phyloP scores from a whole-genome alignment of 495 filamentous ascomycete genomes.

The Penicillium flavigenum region DNA sequence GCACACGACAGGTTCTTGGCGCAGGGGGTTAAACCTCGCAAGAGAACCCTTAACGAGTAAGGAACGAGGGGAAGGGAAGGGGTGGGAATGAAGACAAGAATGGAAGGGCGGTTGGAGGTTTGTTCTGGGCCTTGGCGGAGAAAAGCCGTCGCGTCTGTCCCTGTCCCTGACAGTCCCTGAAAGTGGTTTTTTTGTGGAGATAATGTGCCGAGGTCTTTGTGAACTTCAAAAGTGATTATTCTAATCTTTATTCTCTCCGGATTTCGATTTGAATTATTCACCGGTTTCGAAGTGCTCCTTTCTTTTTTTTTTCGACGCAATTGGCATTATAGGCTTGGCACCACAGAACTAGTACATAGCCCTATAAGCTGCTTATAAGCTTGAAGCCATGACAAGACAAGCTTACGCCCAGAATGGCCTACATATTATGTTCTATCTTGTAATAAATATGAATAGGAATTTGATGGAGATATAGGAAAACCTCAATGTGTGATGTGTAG shows the following conservation, averaged over 20 bases:
- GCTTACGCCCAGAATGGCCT: neutral
- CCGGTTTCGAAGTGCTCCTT: neutral
- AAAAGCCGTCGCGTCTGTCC: conserved; percentile 2
- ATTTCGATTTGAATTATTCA: neutral
- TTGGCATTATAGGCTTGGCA: conserved; percentile 17
- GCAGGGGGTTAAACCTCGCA: conserved; percentile 21
- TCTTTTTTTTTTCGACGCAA: conserved; percentile 13
- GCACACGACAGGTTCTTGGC: conserved; percentile 34
- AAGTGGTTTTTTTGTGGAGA: conserved; percentile 7
- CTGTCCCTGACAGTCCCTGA: conserved; percentile 3
- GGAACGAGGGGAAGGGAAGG: conserved; percentile 15
- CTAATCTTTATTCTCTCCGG: neutral
- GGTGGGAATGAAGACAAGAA: conserved; percentile 17
- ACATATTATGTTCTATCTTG: neutral
- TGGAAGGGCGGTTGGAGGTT: conserved; percentile 17
- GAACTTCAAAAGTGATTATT: neutral
- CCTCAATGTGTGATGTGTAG: neutral
- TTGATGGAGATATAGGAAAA: neutral
- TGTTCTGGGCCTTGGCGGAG: conserved; percentile 12
- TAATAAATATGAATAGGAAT: neutral
- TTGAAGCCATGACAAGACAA: neutral
- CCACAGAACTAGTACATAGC: neutral
- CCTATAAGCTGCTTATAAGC: neutral
- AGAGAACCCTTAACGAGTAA: conserved; percentile 15
- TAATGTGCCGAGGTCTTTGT: neutral